Evolutionary conservation across 1,284 basidiomycete species (phyloP), one percentile per base, ranked within the genome.

Genomic region (Coriolopsis trogii): DNA sequence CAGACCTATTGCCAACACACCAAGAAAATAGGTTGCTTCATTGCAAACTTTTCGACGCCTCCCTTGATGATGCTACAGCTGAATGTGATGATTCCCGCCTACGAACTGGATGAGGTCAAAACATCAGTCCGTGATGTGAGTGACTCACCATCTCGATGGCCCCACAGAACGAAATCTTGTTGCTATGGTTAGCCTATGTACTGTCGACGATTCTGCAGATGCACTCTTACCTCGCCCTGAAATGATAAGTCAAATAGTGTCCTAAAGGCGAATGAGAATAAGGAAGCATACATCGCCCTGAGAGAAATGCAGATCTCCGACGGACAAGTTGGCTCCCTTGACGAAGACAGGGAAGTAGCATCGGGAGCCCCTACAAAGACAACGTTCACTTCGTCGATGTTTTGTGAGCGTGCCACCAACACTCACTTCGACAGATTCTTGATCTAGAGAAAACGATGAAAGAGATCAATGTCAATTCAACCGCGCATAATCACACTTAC

Each of bases 331-430:
- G 7, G 88, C 90, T 3, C 88, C 89, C 42, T 82, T 75, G 23
- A 91, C 73, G 62, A 86, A 93, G 3, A 92, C 88, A 0, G 90
- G 90, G 72, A 89, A 87, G 66, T 89, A 90, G 66, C 85, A 87
- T 1, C 84, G 73, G 25, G 82, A 87, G 4, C 84, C 84, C 60
- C 79, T 81, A 49, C 6, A 41, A 2, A 4, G 13, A 9, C 7
- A 18, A 4, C 12, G 2, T 34, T 18, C n/a, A 34, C 4, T 8
- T 2, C 6, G n/a, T n/a, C 9, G 1, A 16, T 4, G 20, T n/a
- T 12, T 3, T 31, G 30, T 12, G 30, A 16, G 16, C 31, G 6
- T n/a, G n/a, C n/a, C n/a, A n/a, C n/a, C n/a, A 20, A 23, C 16
- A 6, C 56, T 21, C 26, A 81, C 80, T 78, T 80, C 4, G 84